These are phyloP conservation scores for Cladophialophora chaetospira DNA, from an alignment of 2,329 filamentous ascomycete genomes.

Conservation along the genomic window DNA sequence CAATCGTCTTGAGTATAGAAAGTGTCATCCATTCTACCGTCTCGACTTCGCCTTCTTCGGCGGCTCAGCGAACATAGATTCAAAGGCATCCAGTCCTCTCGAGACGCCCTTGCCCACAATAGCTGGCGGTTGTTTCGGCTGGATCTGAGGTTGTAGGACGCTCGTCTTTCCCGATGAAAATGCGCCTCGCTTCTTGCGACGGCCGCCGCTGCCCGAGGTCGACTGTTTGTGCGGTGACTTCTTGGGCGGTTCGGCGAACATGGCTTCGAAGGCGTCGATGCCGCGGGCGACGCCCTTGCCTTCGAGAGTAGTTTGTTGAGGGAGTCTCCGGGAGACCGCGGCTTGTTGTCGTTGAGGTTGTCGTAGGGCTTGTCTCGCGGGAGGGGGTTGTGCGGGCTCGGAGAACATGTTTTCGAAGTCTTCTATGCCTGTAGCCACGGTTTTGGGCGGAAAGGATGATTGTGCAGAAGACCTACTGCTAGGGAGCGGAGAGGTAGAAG, in stretches of 20 bases:
- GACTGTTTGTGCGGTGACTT: neutral
- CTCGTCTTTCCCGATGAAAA: neutral
- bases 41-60: neutral
- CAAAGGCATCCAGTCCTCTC: constrained; percentile 23
- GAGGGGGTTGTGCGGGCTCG: neutral
- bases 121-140: neutral
- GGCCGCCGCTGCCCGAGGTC: too few relatives aligned
- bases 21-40: neutral
- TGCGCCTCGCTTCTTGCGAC: neutral
- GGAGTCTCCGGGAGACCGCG: too few relatives aligned
- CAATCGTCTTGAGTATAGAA: too few relatives aligned
- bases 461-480: too few relatives aligned
- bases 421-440: constrained; percentile 15
- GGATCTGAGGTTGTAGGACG: neutral
- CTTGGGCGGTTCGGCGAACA: constrained; percentile 9
- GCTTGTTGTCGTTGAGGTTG: neutral
- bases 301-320: neutral
- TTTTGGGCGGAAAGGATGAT: too few relatives aligned
- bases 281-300: constrained; percentile 25
- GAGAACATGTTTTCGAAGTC: constrained; percentile 20
- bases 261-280: constrained; percentile 26
- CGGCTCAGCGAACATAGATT: constrained; percentile 17
- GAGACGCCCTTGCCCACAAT: constrained; percentile 21
- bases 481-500: neutral
- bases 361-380: neutral